These are phyloP conservation scores for Nelumbo lutea DNA, from an alignment of 164 flowering plant genomes.

Conservation along the genomic window DNA sequence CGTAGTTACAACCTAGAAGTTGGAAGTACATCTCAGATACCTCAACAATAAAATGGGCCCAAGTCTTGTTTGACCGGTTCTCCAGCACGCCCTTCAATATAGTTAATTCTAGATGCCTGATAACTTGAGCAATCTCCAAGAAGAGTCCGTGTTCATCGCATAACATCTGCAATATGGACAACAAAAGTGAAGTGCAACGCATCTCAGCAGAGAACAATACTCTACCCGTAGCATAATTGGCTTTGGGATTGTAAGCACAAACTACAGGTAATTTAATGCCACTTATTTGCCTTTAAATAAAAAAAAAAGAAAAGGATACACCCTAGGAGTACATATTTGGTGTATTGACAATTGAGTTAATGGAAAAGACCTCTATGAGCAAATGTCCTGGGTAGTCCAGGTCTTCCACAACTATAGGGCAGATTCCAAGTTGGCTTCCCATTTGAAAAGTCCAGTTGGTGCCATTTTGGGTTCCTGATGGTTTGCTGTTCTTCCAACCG, in stretches of 20 bases:
- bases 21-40: conserved; percentile 23
- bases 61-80: conserved; percentile 27
- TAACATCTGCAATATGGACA: conserved; percentile 45
- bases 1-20: not conserved
- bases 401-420: conserved; percentile 61
- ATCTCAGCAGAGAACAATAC: not conserved
- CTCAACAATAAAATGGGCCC: conserved; percentile 82
- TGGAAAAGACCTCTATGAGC: conserved; percentile 49
- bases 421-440: conserved; percentile 25
- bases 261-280: no score
- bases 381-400: conserved; percentile 48
- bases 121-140: conserved; percentile 74
- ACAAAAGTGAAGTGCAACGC: not conserved
- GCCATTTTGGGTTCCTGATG: conserved; percentile 28
- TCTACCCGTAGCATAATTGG: no score
- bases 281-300: no score
- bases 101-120: conserved; percentile 54
- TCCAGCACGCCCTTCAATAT: conserved; percentile 70
- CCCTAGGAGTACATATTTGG: no score
- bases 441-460: conserved; percentile 43
- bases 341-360: not conserved
- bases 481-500: conserved; percentile 15
- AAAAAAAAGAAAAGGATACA: no score
- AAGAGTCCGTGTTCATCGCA: conserved; percentile 64
- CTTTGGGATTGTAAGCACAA: no score